Evolutionary conservation across 177 flowering plant species (phyloP).

Genomic region (Vitis hybrid): DNA sequence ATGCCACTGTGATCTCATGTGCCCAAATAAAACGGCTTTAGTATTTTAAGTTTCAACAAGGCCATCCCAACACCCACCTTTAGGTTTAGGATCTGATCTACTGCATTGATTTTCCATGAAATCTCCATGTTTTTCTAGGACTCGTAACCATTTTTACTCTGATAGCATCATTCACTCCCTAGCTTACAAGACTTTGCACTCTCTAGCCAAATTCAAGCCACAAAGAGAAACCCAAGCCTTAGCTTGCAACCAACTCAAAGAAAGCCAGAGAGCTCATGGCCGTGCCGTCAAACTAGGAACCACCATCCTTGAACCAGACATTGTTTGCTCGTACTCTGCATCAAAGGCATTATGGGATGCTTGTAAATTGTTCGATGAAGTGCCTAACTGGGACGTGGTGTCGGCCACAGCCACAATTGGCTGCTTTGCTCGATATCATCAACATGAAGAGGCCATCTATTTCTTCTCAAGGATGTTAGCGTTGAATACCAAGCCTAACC

Average conservation of each 20-base stretch:
- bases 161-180: constrained; percentile 1
- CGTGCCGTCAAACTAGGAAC: background rate
- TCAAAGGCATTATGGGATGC: constrained; percentile 29
- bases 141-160: too few relatives aligned
- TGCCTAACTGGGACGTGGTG: constrained; percentile 44
- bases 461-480: constrained; percentile 54
- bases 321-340: background rate
- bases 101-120: too few relatives aligned
- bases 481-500: constrained; percentile 51
- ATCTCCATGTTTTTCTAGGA: too few relatives aligned
- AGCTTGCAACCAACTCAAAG: background rate
- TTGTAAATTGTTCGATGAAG: constrained; percentile 53
- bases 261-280: constrained; percentile 3
- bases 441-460: constrained; percentile 43
- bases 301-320: background rate
- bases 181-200: background rate
- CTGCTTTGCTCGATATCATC: constrained; percentile 28
- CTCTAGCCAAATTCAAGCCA: background rate
- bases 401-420: constrained; percentile 56
- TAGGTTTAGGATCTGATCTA: too few relatives aligned
- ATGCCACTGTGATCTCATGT: too few relatives aligned
- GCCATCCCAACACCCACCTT: too few relatives aligned
- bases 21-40: too few relatives aligned
- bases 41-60: too few relatives aligned
- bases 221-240: background rate